phyloP scores from a whole-genome alignment of 164 flowering plant genomes.

The Vitis rupestris region DNA sequence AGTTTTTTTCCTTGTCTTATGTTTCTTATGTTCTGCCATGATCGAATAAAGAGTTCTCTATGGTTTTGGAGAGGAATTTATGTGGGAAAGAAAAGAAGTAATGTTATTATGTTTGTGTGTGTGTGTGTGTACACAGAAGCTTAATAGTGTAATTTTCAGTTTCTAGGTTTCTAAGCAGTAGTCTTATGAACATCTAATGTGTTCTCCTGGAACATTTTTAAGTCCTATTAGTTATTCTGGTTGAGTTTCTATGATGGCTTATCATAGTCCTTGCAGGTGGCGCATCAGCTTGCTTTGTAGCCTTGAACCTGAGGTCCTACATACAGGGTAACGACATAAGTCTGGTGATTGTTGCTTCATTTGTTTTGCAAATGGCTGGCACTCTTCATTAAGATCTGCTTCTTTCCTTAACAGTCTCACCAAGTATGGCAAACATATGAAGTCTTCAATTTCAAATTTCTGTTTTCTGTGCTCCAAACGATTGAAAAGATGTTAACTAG shows the following conservation, averaged over 20 bases:
- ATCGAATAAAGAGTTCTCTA: no score
- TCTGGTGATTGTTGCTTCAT: conserved; percentile 59
- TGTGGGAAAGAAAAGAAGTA: no score
- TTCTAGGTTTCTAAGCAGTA: no score
- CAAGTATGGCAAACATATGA: no score
- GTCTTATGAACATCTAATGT: neutral
- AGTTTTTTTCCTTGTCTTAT: no score
- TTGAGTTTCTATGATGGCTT: conserved; percentile 81
- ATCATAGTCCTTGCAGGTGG: conserved; percentile 57
- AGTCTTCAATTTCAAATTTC: neutral
- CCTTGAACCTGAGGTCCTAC: conserved; percentile 63
- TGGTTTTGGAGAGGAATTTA: no score
- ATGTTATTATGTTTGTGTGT: no score
- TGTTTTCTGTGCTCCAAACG: neutral
- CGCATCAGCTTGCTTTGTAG: conserved; percentile 80
- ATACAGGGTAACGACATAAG: conserved; percentile 49
- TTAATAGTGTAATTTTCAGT: no score
- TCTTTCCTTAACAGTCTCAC: conserved; percentile 46
- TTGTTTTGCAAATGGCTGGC: conserved; percentile 78
- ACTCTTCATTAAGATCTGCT: conserved; percentile 83
- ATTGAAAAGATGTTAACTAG: neutral
- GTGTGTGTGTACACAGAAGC: no score
- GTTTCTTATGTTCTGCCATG: no score
- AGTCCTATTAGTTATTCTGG: conserved; percentile 78
- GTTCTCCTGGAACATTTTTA: conserved; percentile 27